Evolutionary conservation across 495 filamentous ascomycete species (phyloP), one percentile per base, ranked within the genome.

Genomic region (Ramalina peruviana): DNA sequence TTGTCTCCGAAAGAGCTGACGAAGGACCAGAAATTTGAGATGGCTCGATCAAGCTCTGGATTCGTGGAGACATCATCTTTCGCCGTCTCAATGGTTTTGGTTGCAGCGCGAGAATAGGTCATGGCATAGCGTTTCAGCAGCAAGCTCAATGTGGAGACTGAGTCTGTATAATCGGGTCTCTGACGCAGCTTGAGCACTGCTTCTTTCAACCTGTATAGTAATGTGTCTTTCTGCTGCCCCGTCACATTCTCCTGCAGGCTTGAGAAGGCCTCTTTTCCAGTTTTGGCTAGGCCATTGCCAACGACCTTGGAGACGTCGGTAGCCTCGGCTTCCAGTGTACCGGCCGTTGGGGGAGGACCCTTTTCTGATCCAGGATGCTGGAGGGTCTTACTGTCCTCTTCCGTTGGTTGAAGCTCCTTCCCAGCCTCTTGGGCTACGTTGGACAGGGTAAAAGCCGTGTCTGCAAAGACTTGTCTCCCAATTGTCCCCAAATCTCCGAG

Each of bases 391-490:
- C 74, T 67, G 25, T 88, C 79, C 37, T 76, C 69, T 15, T 72
- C 48, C 0, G 80, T 80, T 1, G 86, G 86, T 48, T 83, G 76
- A 7, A 88, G 58, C 46, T 82, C 69, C 60, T 85, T 76, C 6
- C 78, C 86, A 4, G 82, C 81, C 53, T 86, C 72, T 44, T 81
- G 76, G 0, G 87, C 86, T 6, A 78, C 78, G 27, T 74, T 70
- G 2, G 88, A 86, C 10, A 92, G 59, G 0, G 81, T 82, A 42
- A 85, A 81, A 0, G 86, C 85, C 1, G 90, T 88, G 55, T 95
- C 89, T 50, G 78, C 77, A 59, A 97, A 90, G 23, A 97, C 80
- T 61, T 94, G 84, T 9, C 86, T 78, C 11, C 80, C 83, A 49
- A 97, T 74, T 0, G 80, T 76, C 38, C 79, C 79, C 26, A 94